Base-by-base conservation (phyloP, 2,329 filamentous ascomycete genomes). In the Xylaria sp. region DNA sequence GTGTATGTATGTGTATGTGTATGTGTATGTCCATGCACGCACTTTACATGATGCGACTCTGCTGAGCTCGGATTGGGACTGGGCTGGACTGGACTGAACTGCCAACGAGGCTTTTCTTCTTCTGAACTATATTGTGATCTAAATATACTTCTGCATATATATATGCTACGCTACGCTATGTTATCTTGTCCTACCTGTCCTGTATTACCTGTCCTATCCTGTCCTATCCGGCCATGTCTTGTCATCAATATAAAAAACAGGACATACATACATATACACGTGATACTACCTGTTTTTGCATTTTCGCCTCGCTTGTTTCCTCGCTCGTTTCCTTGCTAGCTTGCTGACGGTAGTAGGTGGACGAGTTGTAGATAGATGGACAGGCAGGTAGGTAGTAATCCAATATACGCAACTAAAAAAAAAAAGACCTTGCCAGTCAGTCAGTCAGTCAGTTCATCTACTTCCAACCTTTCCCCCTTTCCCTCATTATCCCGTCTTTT, bases 21-120 rank as follows among this genome's bases (percentile, higher is more conserved):
- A 10, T 35, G 10, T 35, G 32, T 35, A 6, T 2, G 32, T 35
- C 32, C 1, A 55, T 55, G 51, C 51, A 35, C 8, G 51, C 51
- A 55, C 51, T 55, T 55, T 23, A 55, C 10, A 37, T 37, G 13
- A 21, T 54, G n/a, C 51, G 25, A 32, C 25, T 8, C 50, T 53
- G 27, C 25, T n/a, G 6, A 25, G 50, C 32, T 53, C 16, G 50
- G 50, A 47, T 10, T 35, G 32, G 32, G 10, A 18, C 13, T 40
- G 12, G 13, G n/a, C n/a, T n/a, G n/a, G n/a, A n/a, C n/a, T n/a
- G n/a, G n/a, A n/a, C n/a, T n/a, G n/a, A n/a, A n/a, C n/a, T n/a
- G n/a, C n/a, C 3, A 40, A 3, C 10, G 32, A 10, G 1, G 32
- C 32, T 1, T 35, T 35, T 35, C 10, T 32, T 32, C 1, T 35